Conservation (phyloP, 352 stramenopile species). For the Peronospora tabacina region DNA sequence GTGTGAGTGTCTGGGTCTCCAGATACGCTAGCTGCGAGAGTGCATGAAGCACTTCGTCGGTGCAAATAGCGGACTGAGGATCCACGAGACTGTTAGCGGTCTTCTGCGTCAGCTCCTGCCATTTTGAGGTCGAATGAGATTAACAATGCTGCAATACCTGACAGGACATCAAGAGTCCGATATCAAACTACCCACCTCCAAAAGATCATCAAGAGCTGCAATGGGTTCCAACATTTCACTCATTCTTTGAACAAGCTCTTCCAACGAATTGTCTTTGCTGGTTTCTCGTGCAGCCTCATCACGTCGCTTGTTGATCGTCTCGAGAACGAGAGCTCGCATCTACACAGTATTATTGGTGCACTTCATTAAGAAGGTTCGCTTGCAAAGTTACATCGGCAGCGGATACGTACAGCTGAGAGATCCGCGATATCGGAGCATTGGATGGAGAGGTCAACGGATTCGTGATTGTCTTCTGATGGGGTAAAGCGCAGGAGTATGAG, state of each 20-base stretch:
- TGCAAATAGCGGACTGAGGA: conserved; percentile 28
- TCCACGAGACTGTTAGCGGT: conserved; percentile 23
- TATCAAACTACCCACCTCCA: conserved; percentile 17
- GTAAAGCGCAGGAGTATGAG: conserved; percentile 40
- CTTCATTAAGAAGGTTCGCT: not conserved
- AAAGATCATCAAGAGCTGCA: conserved; percentile 17
- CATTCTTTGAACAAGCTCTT: conserved; percentile 15
- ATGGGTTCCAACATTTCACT: conserved; percentile 26
- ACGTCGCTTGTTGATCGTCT: conserved; percentile 18
- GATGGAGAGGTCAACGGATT: conserved; percentile 36
- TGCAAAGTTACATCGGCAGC: not conserved
- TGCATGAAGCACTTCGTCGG: conserved; percentile 40
- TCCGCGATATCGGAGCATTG: conserved; percentile 50
- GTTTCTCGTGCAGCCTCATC: conserved; percentile 1
- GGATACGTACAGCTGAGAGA: conserved; percentile 43
- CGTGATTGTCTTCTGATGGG: conserved; percentile 18
- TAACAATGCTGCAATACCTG: not conserved
- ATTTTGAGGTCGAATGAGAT: conserved; percentile 1
- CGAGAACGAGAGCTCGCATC: conserved; percentile 48
- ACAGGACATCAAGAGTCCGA: not conserved
- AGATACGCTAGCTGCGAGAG: conserved; percentile 33
- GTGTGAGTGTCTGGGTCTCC: conserved; percentile 38
- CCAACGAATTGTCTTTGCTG: conserved; percentile 4
- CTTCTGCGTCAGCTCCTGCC: conserved; percentile 35
- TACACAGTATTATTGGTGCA: conserved; percentile 11